Base-by-base conservation (phyloP, 2,329 filamentous ascomycete genomes). In the Exophiala xenobiotica region DNA sequence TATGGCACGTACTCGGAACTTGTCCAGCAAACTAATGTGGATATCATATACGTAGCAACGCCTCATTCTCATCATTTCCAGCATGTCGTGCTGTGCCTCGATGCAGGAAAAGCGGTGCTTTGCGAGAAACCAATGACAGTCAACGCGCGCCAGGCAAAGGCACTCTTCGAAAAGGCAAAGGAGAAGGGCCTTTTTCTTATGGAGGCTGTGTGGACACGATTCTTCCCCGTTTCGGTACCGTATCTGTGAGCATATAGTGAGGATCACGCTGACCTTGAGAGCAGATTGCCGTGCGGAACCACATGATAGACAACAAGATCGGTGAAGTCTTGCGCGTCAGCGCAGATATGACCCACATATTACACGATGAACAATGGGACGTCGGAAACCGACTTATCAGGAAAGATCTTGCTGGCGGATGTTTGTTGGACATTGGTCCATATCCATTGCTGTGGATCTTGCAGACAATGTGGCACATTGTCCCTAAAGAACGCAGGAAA, bases 11-110 rank as follows among this genome's bases (percentile, higher is more conserved):
- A 95, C 70, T 78, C 83, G 56, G 87, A 90, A 67, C 80, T 95
- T 23, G 89, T 92, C 20, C 78, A 80, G 41, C 88, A 95, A 67
- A 74, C 85, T 5, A 79, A 88, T 63, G 80, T 95, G 60, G 87
- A 95, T 68, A 88, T 93, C 62, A 73, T 95, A 71, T 95, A 95
- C 70, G 81, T 95, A 47, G 89, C 90, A 18, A 95, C 90, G 3
- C 90, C 90, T 11, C 90, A 95, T 74, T 91, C 87, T 63, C 90
- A 95, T 69, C 90, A 95, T 74, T 95, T 90, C 74, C 88, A 95
- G 69, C 92, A 95, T 71, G 80, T 83, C 59, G 88, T 90, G 81
- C 79, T 95, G 14, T 86, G 84, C 33, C 77, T 96, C 29, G 80
- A 88, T 60, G 87, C 86, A 4, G 87, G 88, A 63, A 95, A 95